Conservation (phyloP, 208 protist genomes). For the Tritrichomonas musculus region DNA sequence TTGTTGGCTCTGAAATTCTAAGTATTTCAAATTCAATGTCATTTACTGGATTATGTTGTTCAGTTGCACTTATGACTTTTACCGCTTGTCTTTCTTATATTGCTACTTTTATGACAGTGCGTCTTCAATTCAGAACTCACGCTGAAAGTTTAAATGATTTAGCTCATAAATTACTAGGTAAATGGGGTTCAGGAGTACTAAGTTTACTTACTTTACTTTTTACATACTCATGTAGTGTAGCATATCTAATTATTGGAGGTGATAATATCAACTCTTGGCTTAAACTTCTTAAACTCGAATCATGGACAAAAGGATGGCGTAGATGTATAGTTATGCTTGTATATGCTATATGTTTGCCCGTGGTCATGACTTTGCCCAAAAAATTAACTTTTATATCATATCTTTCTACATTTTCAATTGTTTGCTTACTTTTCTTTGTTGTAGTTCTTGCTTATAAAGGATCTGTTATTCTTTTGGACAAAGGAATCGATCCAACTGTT, state of each 20-base stretch:
- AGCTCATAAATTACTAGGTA: background rate
- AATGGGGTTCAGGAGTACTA: background rate
- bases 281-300: background rate
- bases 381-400: background rate
- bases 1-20: background rate
- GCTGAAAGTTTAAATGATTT: background rate
- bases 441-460: background rate
- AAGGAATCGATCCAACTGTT: background rate
- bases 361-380: background rate
- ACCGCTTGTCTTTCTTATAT: background rate
- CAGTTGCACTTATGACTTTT: background rate
- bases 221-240: background rate
- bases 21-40: background rate
- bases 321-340: background rate
- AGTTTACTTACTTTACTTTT: background rate
- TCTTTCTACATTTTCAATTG: constrained; percentile 10
- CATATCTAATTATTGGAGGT: background rate
- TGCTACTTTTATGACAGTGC: background rate
- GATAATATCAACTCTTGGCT: background rate
- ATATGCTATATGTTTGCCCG: background rate
- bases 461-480: background rate
- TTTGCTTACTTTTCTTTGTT: background rate
- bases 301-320: background rate
- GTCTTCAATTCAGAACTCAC: background rate
- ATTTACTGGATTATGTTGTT: background rate